Evolutionary conservation across 345 rosid genomes (phyloP).

Genomic region (Moricandia arvensis): DNA sequence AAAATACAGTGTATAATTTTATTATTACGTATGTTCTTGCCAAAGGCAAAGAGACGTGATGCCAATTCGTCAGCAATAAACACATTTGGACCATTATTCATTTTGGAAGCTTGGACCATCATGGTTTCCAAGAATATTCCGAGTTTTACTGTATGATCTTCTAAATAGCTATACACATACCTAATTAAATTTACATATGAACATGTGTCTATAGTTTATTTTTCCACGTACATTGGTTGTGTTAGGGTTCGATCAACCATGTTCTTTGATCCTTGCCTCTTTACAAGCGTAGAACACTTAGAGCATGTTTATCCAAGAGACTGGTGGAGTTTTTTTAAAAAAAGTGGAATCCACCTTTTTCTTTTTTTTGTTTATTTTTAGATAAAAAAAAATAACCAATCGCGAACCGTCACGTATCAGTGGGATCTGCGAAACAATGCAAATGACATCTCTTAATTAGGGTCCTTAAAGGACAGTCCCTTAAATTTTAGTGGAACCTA

Average conservation of each 20-base stretch:
- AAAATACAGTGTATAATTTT: neutral
- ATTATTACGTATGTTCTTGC: neutral
- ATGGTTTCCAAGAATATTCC: neutral
- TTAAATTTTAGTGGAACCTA: too few relatives aligned
- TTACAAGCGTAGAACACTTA: neutral
- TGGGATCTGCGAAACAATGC: too few relatives aligned
- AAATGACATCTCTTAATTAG: too few relatives aligned
- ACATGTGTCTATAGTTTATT: neutral
- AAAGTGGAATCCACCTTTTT: too few relatives aligned
- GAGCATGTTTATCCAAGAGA: too few relatives aligned
- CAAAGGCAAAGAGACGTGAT: neutral
- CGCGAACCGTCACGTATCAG: too few relatives aligned
- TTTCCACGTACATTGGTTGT: neutral
- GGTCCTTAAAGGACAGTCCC: too few relatives aligned
- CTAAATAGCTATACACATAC: neutral
- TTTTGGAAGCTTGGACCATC: neutral
- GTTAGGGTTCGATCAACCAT: neutral
- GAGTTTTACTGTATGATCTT: neutral
- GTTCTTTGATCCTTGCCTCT: neutral
- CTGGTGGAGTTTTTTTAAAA: too few relatives aligned
- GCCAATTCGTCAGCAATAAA: neutral
- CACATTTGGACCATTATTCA: neutral
- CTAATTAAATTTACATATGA: neutral
- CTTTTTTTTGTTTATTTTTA: too few relatives aligned
- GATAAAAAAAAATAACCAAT: too few relatives aligned